Percentiles rank a stretch among this genome's conserved stretches.
Evolutionary conservation across 768 basidiomycete species (phyloP).

Genomic region (Hebeloma cylindrosporum): DNA sequence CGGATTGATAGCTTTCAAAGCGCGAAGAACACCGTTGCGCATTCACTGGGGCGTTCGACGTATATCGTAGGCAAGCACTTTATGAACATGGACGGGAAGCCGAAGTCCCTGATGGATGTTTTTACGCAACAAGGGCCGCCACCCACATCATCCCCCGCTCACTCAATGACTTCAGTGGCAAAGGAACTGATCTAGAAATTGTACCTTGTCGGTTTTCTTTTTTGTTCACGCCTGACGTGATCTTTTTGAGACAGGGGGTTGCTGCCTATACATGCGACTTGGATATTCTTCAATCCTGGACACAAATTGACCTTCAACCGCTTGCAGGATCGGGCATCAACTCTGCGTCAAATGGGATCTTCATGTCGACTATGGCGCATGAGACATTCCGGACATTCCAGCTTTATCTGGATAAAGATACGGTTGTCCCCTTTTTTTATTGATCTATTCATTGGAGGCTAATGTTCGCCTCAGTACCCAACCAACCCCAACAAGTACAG

Average conservation of each 20-base stretch:
- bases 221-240: neutral
- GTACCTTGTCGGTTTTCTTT: conserved; percentile 3
- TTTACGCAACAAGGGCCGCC: conserved; percentile 5
- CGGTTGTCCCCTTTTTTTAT: neutral
- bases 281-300: conserved; percentile 21
- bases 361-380: conserved; percentile 12
- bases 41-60: conserved; percentile 17
- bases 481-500: conserved; percentile 16
- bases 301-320: conserved; percentile 9
- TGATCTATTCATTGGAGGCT: neutral
- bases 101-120: conserved; percentile 9
- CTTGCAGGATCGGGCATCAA: conserved; percentile 14
- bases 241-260: conserved; percentile 9
- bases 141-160: conserved; percentile 17
- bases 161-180: conserved; percentile 16
- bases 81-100: neutral
- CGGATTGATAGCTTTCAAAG: conserved; percentile 8
- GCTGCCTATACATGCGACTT: too few relatives aligned
- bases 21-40: conserved; percentile 19
- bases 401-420: conserved; percentile 17
- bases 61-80: neutral
- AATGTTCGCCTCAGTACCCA: conserved; percentile 14
- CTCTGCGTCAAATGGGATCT: conserved; percentile 19
- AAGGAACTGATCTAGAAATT: conserved; percentile 7
- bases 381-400: conserved; percentile 2